Percentiles rank a stretch among this genome's conserved stretches.
Evolutionary conservation across 306 rosid species (phyloP).

Genomic region (Rosa chinensis): DNA sequence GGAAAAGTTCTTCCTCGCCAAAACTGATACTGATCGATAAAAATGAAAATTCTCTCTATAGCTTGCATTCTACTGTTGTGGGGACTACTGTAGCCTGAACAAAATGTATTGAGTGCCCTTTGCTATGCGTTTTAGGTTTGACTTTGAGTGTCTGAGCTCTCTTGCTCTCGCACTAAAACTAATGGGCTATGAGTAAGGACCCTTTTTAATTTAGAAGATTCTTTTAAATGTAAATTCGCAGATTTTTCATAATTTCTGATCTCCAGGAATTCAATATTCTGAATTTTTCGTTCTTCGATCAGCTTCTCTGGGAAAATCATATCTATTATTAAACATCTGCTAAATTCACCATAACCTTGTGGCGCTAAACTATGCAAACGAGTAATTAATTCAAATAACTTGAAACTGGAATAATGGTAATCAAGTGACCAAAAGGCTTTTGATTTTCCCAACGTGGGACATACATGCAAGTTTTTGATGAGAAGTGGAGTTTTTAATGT

Average conservation of each 20-base stretch:
- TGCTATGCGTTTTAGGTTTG: neutral
- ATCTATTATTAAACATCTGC: neutral
- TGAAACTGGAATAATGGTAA: too few relatives aligned
- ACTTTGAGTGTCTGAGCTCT: neutral
- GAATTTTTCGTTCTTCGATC: neutral
- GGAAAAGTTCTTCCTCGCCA: neutral
- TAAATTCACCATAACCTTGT: neutral
- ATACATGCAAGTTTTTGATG: too few relatives aligned
- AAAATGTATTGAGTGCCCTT: neutral
- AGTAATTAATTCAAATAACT: too few relatives aligned
- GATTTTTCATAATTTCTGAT: neutral
- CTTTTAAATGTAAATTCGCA: neutral
- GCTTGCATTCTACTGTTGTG: neutral
- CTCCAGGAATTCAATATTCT: neutral
- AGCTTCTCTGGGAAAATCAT: neutral
- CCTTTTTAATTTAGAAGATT: neutral
- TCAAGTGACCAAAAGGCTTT: too few relatives aligned
- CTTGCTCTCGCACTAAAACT: neutral
- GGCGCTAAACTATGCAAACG: too few relatives aligned
- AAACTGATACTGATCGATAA: neutral
- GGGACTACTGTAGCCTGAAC: neutral
- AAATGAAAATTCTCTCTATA: neutral
- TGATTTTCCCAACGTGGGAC: too few relatives aligned
- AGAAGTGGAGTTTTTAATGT: too few relatives aligned
- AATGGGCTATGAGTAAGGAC: neutral